Percentiles rank a stretch among this genome's conserved stretches.
These are phyloP conservation scores for Schizophyllum commune DNA, from an alignment of 1,284 basidiomycete species.

Conservation along the genomic window DNA sequence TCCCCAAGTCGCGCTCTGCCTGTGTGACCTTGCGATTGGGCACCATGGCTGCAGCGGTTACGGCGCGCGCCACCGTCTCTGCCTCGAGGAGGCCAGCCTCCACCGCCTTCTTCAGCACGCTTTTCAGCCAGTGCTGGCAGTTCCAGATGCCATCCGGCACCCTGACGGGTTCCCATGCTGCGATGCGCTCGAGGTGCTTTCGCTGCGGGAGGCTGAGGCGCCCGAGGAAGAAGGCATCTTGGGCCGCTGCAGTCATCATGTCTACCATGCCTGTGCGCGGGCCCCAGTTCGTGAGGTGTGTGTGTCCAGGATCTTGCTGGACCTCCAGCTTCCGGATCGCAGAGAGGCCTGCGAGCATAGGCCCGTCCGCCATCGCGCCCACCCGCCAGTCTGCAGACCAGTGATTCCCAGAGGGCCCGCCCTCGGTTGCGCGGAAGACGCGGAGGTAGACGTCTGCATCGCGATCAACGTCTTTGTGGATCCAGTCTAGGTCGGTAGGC, in stretches of 20 bases:
- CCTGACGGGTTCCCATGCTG: not conserved
- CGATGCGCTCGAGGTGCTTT: not conserved
- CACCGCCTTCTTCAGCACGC: not conserved
- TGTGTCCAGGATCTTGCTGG: not conserved
- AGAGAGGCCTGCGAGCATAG: not conserved
- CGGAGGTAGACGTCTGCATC: not conserved
- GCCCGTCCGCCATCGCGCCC: not conserved
- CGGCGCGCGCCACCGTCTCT: not conserved
- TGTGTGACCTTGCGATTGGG: not conserved
- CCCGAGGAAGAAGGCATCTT: not conserved
- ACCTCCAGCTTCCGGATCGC: not conserved
- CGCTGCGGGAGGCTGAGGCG: not conserved
- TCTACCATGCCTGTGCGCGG: not conserved
- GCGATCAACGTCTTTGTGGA: not conserved
- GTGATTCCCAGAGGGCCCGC: not conserved
- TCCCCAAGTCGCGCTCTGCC: not conserved
- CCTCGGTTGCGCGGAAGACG: not conserved
- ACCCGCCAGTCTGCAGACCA: not conserved
- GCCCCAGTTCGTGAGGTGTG: not conserved
- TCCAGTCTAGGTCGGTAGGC: not conserved
- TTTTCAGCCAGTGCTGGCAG: not conserved
- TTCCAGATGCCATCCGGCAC: not conserved
- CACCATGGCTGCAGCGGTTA: not conserved
- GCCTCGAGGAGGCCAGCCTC: not conserved
- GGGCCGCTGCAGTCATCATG: not conserved